Base-by-base conservation (phyloP, 345 rosid genomes). In the Eutrema yunnanense region DNA sequence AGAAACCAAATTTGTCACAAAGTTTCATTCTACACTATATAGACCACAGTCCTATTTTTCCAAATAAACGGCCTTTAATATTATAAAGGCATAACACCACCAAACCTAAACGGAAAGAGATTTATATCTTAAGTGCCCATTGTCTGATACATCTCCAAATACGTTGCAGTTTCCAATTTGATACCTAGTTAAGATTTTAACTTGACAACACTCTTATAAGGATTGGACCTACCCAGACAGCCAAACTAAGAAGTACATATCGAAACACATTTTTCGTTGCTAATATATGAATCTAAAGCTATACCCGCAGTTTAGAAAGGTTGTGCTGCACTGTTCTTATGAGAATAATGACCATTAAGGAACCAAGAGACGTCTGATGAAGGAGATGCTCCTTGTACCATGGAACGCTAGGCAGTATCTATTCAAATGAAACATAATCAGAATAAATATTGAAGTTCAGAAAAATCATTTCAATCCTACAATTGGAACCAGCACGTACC, bases 311-410 rank as follows among this genome's bases (percentile, higher is more conserved):
- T 84, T 95, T 95, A 62, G 98, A 92, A 62, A 95, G 85, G 83
- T 95, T 92, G 73, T 92, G 88, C 69, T 95, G 90, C 78, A 95
- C 99, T 38, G 98, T 95, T 86, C 99, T 88, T 78, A 92, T 92
- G 70, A 95, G 83, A 69, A 95, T 81, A 74, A 92, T 84, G 80
- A 92, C 99, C 86, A 87, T 79, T 68, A 95, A 70, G 70, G 99
- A 95, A 68, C 99, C 99, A 78, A 95, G 96, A 61, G 98, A 95
- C 41, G 92, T 88, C 77, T 86, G 99, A 70, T 88, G 96, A 74
- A 95, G 98, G 76, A 84, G 96, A 66, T 93, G 96, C 61, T 92
- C 99, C 81, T 92, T 90, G 81, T 88, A 95, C 99, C 99, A 95
- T 11, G 99, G 89, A 72, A 92, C 94, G 67, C 86, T 87, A 37